Percentiles rank a stretch among this genome's conserved stretches.
Evolutionary conservation across 345 rosid genomes (phyloP).

Genomic region (Syzygium oleosum): DNA sequence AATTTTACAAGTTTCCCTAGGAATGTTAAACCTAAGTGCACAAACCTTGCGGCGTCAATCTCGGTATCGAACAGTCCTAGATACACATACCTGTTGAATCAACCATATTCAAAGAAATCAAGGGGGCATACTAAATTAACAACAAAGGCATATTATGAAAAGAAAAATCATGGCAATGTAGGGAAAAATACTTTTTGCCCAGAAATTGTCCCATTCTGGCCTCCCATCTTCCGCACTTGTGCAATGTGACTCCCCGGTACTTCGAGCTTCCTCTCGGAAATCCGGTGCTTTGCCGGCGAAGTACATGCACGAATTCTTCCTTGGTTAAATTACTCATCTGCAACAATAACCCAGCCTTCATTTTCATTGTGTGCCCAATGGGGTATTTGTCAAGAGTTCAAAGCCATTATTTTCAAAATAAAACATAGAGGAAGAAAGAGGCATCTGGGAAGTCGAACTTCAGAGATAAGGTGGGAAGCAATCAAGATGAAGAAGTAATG

Average conservation of each 20-base stretch:
- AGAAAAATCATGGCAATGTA: background rate
- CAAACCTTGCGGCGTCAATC: constrained; percentile 85
- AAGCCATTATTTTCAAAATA: background rate
- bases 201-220: constrained; percentile 94
- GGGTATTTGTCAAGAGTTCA: constrained; percentile 5
- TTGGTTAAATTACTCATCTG: constrained; percentile 87
- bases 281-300: constrained; percentile 95
- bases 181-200: constrained; percentile 60
- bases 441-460: background rate
- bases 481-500: background rate
- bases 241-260: constrained; percentile 95
- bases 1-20: background rate
- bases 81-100: constrained; percentile 64
- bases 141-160: background rate
- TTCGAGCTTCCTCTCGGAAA: constrained; percentile 95
- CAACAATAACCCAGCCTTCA: background rate
- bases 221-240: constrained; percentile 99
- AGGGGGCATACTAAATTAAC: background rate
- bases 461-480: background rate
- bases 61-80: constrained; percentile 92
- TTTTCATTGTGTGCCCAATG: background rate
- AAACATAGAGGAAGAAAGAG: constrained; percentile 1
- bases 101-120: background rate
- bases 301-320: constrained; percentile 94
- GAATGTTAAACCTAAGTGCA: background rate